Conservation (phyloP, 2,329 filamentous ascomycete genomes). For the Fusarium udum region DNA sequence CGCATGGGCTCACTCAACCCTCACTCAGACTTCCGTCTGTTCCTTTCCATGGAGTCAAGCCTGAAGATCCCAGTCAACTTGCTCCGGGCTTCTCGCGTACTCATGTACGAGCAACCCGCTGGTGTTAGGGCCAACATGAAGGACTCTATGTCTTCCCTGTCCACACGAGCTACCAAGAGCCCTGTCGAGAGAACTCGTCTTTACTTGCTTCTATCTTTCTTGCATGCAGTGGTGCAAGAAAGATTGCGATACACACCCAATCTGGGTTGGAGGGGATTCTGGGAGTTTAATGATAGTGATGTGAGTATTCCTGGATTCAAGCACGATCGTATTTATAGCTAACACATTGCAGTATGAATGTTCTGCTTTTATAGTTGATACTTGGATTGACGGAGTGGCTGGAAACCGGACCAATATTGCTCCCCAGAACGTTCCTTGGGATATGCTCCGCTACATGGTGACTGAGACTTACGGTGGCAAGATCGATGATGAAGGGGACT, state of each 20-base stretch:
- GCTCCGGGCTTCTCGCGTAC: slow-evolving; percentile 87
- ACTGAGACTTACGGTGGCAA: slow-evolving; percentile 98
- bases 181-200: slow-evolving; percentile 91
- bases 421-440: slow-evolving; percentile 94
- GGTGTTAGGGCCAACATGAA: slow-evolving; percentile 98
- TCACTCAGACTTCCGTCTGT: slow-evolving; percentile 90
- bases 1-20: slow-evolving; percentile 95
- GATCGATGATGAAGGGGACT: slow-evolving; percentile 91
- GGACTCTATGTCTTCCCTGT: slow-evolving; percentile 88
- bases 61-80: slow-evolving; percentile 97
- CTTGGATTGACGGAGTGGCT: slow-evolving; percentile 87
- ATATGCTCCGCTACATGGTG: slow-evolving; percentile 89
- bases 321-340: background rate
- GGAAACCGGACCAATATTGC: slow-evolving; percentile 91
- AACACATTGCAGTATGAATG: slow-evolving; percentile 80
- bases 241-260: slow-evolving; percentile 91
- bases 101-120: slow-evolving; percentile 98
- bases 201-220: slow-evolving; percentile 90
- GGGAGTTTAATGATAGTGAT: slow-evolving; percentile 99
- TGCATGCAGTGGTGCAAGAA: slow-evolving; percentile 96
- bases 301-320: slow-evolving; percentile 66
- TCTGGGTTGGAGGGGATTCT: slow-evolving; percentile 97
- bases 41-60: slow-evolving; percentile 97
- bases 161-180: slow-evolving; percentile 77
- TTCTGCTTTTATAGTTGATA: slow-evolving; percentile 93